Conservation (phyloP, 1,284 basidiomycete genomes). For the Takashimella tepidaria region DNA sequence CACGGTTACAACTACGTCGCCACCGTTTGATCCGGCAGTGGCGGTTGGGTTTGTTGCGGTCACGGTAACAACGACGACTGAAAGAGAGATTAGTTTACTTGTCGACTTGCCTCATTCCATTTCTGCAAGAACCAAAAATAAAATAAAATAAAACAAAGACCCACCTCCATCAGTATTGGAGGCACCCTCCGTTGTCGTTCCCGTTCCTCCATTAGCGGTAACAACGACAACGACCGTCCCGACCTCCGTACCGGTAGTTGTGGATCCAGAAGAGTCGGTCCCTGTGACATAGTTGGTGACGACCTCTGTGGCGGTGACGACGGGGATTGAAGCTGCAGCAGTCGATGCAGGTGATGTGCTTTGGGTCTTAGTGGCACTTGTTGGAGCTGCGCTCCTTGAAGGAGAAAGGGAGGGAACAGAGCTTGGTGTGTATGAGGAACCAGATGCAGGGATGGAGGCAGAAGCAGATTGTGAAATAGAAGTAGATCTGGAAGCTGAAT, state of each 20-base stretch:
- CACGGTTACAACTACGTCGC: constrained; percentile 17
- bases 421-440: not conserved
- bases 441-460: not conserved
- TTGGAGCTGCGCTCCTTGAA: constrained; percentile 1
- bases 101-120: no score
- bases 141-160: no score
- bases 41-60: constrained; percentile 21
- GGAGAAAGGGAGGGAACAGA: constrained; percentile 1
- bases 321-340: constrained; percentile 1
- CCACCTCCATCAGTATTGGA: constrained; percentile 5
- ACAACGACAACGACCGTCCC: constrained; percentile 18
- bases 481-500: not conserved
- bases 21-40: constrained; percentile 15
- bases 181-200: constrained; percentile 2
- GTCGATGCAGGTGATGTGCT: constrained; percentile 1
- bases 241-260: constrained; percentile 7
- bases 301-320: constrained; percentile 14
- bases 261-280: constrained; percentile 9
- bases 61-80: constrained; percentile 15
- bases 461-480: not conserved
- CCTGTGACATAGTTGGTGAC: constrained; percentile 9
- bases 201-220: constrained; percentile 9
- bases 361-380: not conserved
- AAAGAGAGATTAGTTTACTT: not conserved
- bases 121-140: no score